Evolutionary conservation across 352 stramenopile species (phyloP), one percentile per base, ranked within the genome.

Genomic region (Pythium insidiosum): DNA sequence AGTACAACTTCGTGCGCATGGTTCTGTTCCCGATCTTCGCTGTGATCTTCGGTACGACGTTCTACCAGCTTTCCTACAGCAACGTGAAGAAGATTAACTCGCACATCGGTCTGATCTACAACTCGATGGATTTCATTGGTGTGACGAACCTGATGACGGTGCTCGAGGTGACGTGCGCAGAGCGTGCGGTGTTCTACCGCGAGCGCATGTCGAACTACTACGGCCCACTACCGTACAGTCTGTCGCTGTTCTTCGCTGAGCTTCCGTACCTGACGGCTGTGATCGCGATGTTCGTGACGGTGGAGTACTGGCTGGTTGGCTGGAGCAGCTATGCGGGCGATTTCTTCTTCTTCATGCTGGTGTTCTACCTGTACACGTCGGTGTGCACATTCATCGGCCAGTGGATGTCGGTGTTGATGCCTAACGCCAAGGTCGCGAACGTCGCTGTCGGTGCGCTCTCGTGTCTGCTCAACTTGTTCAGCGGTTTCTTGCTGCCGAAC

Each of bases 151-250:
- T 82, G 31, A 82, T 79, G 64, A 78, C 63, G 13, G 68, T 78
- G 47, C 22, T 84, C 10, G 70, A 83, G 26, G 66, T 79, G 16
- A 71, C 67, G 19, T 81, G 65, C 25, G 46, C 51, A 0, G 67
- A 84, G 50, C 68, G 71, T 7, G 66, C 66, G 0, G 68, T 84
- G 40, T 84, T 71, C 47, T 84, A 84, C 49, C 65, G 66, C 31
- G 67, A 84, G 46, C 71, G 68, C 10, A 81, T 82, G 67, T 83
- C 72, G 26, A 81, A 84, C 57, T 86, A 86, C 63, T 88, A 85
- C 45, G 66, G 67, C 6, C 64, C 72, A 20, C 47, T 88, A 13
- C 61, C 73, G 4, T 88, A 84, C 59, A 76, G 54, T 54, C 28
- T 84, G 47, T 85, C 75, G 38, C 46, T 86, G 24, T 80, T 74